Percentiles rank a stretch among this genome's conserved stretches.
Conservation (phyloP, 192 early-diverging fungal genomes). For the Linnemannia exigua region DNA sequence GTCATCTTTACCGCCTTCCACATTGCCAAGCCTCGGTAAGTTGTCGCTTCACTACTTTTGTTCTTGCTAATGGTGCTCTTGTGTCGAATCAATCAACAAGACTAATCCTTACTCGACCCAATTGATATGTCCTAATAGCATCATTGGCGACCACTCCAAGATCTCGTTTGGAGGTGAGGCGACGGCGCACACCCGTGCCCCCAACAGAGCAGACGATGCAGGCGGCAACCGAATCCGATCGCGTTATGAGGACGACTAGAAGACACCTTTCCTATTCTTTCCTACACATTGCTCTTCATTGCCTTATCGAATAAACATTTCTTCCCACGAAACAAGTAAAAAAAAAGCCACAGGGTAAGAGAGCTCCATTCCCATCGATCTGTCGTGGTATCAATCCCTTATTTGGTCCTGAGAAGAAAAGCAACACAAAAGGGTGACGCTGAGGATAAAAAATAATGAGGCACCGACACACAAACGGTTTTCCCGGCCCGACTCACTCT, state of each 20-base stretch:
- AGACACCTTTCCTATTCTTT: not conserved
- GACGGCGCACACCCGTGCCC: slow-evolving; percentile 44
- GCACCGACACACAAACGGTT: slow-evolving; percentile 1
- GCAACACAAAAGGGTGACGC: not conserved
- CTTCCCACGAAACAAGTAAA: not conserved
- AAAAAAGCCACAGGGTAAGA: not conserved
- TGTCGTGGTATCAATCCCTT: too few species aligned
- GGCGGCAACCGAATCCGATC: slow-evolving; percentile 54
- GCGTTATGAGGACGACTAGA: slow-evolving; percentile 50
- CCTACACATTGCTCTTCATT: not conserved
- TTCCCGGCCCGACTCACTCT: slow-evolving; percentile 9
- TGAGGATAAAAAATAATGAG: not conserved
- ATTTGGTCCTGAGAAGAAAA: not conserved
- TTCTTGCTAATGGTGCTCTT: not conserved
- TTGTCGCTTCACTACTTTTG: too few species aligned
- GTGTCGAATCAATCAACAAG: not conserved
- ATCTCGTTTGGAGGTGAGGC: slow-evolving; percentile 74
- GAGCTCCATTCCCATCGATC: not conserved
- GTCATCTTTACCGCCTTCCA: slow-evolving; percentile 91
- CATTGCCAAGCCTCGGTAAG: slow-evolving; percentile 89
- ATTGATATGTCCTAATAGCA: slow-evolving; percentile 49
- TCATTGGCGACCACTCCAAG: slow-evolving; percentile 83
- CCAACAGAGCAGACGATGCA: slow-evolving; percentile 37
- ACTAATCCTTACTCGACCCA: not conserved
- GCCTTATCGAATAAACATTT: not conserved